phyloP scores from a whole-genome alignment of 768 basidiomycete genomes.

The Mycena belliarum region DNA sequence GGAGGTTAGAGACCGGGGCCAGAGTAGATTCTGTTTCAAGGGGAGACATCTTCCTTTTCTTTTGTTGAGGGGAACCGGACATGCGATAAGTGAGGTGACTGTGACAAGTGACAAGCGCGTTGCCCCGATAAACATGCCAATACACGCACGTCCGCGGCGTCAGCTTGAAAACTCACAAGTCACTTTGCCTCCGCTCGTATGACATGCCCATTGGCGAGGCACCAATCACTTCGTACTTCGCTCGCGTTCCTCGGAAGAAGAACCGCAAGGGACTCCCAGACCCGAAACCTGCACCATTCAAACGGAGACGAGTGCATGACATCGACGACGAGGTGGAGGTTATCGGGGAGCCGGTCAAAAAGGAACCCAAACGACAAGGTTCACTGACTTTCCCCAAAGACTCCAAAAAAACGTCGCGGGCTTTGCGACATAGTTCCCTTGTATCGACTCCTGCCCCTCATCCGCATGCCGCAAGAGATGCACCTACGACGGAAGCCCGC shows the following conservation, averaged over 20 bases:
- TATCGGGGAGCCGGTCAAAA: neutral
- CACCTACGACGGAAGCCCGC: neutral
- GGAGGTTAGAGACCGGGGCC: slow-evolving; percentile 52
- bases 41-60: slow-evolving; percentile 64
- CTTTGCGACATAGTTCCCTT: too few relatives aligned
- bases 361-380: neutral
- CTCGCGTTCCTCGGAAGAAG: slow-evolving; percentile 10
- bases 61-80: slow-evolving; percentile 41
- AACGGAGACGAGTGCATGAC: slow-evolving; percentile 7
- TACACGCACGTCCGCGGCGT: neutral
- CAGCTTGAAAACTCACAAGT: too few relatives aligned
- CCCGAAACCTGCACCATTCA: neutral
- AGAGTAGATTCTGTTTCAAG: slow-evolving; percentile 32
- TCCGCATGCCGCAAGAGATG: too few relatives aligned
- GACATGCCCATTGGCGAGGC: slow-evolving; percentile 12
- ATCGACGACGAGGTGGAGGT: neutral
- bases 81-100: too few relatives aligned
- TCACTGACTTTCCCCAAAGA: slow-evolving; percentile 3
- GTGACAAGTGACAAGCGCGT: neutral
- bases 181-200: too few relatives aligned
- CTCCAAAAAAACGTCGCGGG: neutral
- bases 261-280: slow-evolving; percentile 4
- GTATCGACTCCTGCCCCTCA: neutral
- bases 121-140: neutral
- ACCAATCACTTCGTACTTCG: slow-evolving; percentile 24